These are phyloP conservation scores for Xanthoconium stramineum DNA, from an alignment of 768 basidiomycete genomes.

Conservation along the genomic window DNA sequence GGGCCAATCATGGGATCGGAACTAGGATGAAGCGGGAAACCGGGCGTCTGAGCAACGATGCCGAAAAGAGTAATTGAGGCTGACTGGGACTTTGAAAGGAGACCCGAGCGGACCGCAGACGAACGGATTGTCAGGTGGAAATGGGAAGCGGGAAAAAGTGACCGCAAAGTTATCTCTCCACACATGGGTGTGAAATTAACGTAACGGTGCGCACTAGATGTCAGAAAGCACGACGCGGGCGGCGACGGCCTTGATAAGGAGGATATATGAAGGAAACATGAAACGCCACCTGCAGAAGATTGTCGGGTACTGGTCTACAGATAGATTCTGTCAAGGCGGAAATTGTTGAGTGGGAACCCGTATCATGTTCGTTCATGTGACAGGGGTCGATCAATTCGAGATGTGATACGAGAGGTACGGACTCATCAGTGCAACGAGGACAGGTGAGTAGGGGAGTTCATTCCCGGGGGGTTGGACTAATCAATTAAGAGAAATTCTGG, in stretches of 20 bases:
- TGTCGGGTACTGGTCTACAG: conserved; percentile 2
- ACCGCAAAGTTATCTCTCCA: conserved; percentile 1
- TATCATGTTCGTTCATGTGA: conserved; percentile 20
- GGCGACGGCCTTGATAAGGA: background rate
- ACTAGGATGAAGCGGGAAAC: background rate
- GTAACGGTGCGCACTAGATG: background rate
- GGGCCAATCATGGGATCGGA: background rate
- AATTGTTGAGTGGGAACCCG: conserved; percentile 5
- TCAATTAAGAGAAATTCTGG: too few species aligned
- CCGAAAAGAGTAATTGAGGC: background rate
- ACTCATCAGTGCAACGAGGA: conserved; percentile 6
- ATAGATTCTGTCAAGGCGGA: conserved; percentile 7
- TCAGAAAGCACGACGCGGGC: background rate
- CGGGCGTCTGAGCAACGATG: background rate
- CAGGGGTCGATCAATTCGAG: conserved; percentile 2
- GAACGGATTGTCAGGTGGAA: conserved; percentile 1
- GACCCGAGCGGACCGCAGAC: background rate
- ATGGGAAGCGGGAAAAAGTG: background rate
- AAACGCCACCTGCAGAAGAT: conserved; percentile 4
- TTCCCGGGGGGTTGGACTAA: conserved; percentile 6
- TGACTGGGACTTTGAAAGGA: background rate
- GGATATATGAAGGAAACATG: conserved; percentile 6
- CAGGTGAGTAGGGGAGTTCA: conserved; percentile 1
- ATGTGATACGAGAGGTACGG: conserved; percentile 14
- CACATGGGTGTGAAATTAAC: conserved; percentile 15